A percentile compares a stretch with the other conserved stretches of the same genome.
These are phyloP conservation scores for Penicillium sp. DNA, from an alignment of 2,329 filamentous ascomycete genomes.

Conservation along the genomic window DNA sequence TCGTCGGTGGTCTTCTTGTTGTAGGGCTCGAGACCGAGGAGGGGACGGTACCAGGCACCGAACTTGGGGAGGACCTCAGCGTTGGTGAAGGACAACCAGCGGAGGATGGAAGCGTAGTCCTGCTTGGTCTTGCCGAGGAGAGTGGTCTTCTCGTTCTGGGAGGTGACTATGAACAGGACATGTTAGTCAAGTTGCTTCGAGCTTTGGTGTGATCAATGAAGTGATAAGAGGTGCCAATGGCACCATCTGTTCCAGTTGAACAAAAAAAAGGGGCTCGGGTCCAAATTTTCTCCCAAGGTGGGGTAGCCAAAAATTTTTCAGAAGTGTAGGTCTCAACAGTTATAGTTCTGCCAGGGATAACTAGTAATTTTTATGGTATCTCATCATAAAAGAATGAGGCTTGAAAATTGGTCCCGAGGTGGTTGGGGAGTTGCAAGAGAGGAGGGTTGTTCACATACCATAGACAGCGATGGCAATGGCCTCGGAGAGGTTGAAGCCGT, in stretches of 20 bases:
- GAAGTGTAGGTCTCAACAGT: constrained; percentile 77
- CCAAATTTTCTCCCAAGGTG: constrained; percentile 24
- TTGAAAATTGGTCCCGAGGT: constrained; percentile 1
- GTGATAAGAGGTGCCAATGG: constrained; percentile 16
- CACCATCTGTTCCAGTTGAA: constrained; percentile 17
- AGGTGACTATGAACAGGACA: constrained; percentile 68
- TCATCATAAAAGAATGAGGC: constrained; percentile 61
- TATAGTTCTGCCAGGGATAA: constrained; percentile 98
- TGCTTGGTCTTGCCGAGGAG: constrained; percentile 99
- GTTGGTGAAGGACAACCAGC: constrained; percentile 98
- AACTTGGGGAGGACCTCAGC: constrained; percentile 74
- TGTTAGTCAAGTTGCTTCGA: constrained; percentile 26
- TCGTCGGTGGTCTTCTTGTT: constrained; percentile 98
- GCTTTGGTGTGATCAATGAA: constrained; percentile 11
- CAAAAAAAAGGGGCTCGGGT: constrained; percentile 13
- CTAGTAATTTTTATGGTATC: constrained; percentile 67
- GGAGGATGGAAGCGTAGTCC: constrained; percentile 97
- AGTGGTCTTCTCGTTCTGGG: constrained; percentile 99
- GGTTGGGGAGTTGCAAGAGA: constrained; percentile 1
- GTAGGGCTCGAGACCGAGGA: constrained; percentile 79
- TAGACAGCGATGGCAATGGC: constrained; percentile 95
- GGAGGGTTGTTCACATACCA: constrained; percentile 64
- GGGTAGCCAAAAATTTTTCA: constrained; percentile 67
- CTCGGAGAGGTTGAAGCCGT: constrained; percentile 89
- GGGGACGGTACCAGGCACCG: constrained; percentile 80